These are phyloP conservation scores for Paraurostyla sp. DNA, from an alignment of 73 alveolate species.

Conservation along the genomic window DNA sequence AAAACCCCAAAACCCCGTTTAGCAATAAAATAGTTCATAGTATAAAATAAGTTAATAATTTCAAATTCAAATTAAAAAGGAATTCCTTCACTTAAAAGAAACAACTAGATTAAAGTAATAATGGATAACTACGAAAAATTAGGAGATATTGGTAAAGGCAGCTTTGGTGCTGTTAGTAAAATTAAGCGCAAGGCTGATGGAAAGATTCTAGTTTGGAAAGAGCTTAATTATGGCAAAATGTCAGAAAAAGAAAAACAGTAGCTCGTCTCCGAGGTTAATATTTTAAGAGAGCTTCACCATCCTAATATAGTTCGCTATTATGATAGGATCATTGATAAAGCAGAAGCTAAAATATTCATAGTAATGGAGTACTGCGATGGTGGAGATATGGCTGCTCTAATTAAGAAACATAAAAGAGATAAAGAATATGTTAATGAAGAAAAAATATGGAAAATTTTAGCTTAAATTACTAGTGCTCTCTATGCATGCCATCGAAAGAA, in stretches of 20 bases:
- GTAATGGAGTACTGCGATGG: conserved; percentile 88
- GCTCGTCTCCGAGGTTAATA: conserved; percentile 92
- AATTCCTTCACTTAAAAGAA: not conserved
- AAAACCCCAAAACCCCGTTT: no score
- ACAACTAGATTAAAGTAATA: no score
- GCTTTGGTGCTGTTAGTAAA: conserved; percentile 90
- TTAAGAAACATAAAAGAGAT: conserved; percentile 67
- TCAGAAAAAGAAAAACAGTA: conserved; percentile 91
- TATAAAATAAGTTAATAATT: no score
- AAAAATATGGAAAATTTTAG: conserved; percentile 75
- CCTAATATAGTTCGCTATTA: conserved; percentile 82
- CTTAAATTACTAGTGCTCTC: conserved; percentile 78
- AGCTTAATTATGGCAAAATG: conserved; percentile 92
- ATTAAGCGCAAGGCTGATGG: conserved; percentile 84
- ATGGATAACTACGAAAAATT: conserved; percentile 86
- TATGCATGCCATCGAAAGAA: conserved; percentile 82
- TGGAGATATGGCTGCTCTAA: conserved; percentile 82
- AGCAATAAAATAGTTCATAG: no score
- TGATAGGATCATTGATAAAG: conserved; percentile 85
- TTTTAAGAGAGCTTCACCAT: conserved; percentile 80
- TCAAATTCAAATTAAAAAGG: conserved; percentile 20
- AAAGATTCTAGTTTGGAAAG: conserved; percentile 92
- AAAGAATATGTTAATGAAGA: conserved; percentile 75
- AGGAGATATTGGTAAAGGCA: conserved; percentile 88
- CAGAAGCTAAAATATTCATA: conserved; percentile 67